A percentile compares a stretch with the other conserved stretches of the same genome.
Evolutionary conservation across 1,284 basidiomycete genomes (phyloP).

Genomic region (Ceratobasidium sp.): DNA sequence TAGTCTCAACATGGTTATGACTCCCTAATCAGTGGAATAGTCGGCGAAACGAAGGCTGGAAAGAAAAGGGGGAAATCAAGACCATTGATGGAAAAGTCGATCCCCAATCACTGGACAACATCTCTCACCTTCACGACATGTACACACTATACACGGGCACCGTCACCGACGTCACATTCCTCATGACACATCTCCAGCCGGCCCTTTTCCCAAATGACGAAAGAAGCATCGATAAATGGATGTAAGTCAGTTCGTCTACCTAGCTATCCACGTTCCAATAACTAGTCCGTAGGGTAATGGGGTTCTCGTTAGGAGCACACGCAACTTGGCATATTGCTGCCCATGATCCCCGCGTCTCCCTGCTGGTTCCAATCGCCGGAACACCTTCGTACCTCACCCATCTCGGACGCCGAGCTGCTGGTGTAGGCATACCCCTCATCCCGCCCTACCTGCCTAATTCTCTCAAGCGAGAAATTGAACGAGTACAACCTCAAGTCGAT

Average conservation of each 20-base stretch:
- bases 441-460: slow-evolving; percentile 58
- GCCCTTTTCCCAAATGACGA: slow-evolving; percentile 66
- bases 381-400: slow-evolving; percentile 62
- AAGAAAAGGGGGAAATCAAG: slow-evolving; percentile 49
- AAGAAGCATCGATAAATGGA: slow-evolving; percentile 61
- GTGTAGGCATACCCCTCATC: slow-evolving; percentile 52
- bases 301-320: slow-evolving; percentile 50
- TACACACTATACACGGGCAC: slow-evolving; percentile 59
- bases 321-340: slow-evolving; percentile 36
- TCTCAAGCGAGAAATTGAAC: slow-evolving; percentile 53
- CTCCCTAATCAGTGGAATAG: background rate
- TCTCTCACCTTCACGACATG: slow-evolving; percentile 55
- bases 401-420: slow-evolving; percentile 56
- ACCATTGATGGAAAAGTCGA: slow-evolving; percentile 52
- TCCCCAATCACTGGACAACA: slow-evolving; percentile 19
- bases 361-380: slow-evolving; percentile 67
- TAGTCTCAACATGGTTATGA: background rate
- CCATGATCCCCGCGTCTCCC: slow-evolving; percentile 61
- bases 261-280: background rate
- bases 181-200: slow-evolving; percentile 64
- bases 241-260: slow-evolving; percentile 44
- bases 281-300: slow-evolving; percentile 1
- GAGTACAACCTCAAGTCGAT: slow-evolving; percentile 50
- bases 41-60: slow-evolving; percentile 56
- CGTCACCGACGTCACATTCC: slow-evolving; percentile 62